Evolutionary conservation across 163 green algal genomes (phyloP), one percentile per base, ranked within the genome.

Genomic region (Chloroidium sp.): DNA sequence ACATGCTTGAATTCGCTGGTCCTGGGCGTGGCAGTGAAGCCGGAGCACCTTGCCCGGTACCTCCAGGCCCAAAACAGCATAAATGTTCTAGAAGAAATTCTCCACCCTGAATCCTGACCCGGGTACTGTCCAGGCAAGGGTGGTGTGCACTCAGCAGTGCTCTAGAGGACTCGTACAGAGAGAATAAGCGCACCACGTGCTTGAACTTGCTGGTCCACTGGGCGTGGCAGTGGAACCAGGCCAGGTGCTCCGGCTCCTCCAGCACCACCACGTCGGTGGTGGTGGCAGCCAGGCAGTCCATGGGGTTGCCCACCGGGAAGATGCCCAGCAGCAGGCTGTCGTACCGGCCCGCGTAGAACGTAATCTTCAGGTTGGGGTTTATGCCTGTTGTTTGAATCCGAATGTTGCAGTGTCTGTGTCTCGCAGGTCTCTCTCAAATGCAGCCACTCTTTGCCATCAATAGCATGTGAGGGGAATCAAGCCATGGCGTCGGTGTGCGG

Each of bases 181-280:
- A 36, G 36, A 36, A 36, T 36, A 36, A 36, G 83, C 77, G 86
- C 81, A 90, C 92, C 68, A 97, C 94, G 83, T 97, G 92, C 61
- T 89, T 86, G 86, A 99, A 99, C 83, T 95, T 96, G 85, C 96
- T 92, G 36, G 91, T 97, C 96, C 96, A 99, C 57, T 96, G 68
- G 61, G 80, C 78, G 0, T 96, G 96, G 83, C 98, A 93, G 90
- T 99, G 96, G 90, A 97, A 92, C 85, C 83, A 91, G 76, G 86
- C 94, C 10, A 99, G 86, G 88, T 99, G 97, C 91, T 99, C 97
- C 1, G 97, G 97, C 90, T 99, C 97, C 87, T 99, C 97, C 81
- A 99, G 87, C 36, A 99, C 92, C 6, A 95, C 97, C 69, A 99
- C 91, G 80, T 99, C 96, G 75, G 6, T 72, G 6, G 64, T 72